phyloP scores from a whole-genome alignment of 2,329 filamentous ascomycete species.

The Penicillium paneum region DNA sequence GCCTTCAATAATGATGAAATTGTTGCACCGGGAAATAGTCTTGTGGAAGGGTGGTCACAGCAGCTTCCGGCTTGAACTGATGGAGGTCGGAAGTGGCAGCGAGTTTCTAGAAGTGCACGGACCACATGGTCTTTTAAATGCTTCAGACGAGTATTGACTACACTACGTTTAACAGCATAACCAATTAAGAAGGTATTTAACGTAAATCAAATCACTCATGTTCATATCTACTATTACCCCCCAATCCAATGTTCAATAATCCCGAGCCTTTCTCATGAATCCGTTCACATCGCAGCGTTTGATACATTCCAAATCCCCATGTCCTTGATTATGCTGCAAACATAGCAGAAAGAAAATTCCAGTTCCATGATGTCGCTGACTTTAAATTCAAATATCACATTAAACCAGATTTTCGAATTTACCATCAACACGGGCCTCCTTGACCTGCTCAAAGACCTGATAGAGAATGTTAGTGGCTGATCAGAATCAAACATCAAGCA shows the following conservation, averaged over 20 bases:
- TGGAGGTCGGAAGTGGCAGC: constrained; percentile 13
- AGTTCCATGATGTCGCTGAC: constrained; percentile 20
- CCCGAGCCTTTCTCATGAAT: constrained; percentile 25
- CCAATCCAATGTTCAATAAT: constrained; percentile 27
- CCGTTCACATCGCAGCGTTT: constrained; percentile 29
- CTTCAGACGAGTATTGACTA: background rate
- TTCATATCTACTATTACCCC: constrained; percentile 29
- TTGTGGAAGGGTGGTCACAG: background rate
- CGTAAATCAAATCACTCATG: constrained; percentile 18
- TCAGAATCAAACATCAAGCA: background rate
- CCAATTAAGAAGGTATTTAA: background rate
- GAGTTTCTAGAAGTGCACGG: constrained; percentile 21
- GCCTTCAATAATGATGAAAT: background rate
- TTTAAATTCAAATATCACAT: constrained; percentile 14
- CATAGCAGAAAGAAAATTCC: constrained; percentile 28
- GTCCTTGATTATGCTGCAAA: constrained; percentile 25
- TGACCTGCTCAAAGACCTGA: constrained; percentile 91
- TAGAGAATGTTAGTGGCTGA: constrained; percentile 21
- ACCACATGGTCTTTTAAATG: constrained; percentile 6
- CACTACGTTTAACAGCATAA: background rate
- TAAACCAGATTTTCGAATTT: constrained; percentile 53
- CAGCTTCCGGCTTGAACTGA: background rate
- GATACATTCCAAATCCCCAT: constrained; percentile 26
- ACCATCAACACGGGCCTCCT: constrained; percentile 71
- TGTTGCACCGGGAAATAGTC: background rate